Base-by-base conservation (phyloP, 441 rosid species). In the Croton laevigatus region DNA sequence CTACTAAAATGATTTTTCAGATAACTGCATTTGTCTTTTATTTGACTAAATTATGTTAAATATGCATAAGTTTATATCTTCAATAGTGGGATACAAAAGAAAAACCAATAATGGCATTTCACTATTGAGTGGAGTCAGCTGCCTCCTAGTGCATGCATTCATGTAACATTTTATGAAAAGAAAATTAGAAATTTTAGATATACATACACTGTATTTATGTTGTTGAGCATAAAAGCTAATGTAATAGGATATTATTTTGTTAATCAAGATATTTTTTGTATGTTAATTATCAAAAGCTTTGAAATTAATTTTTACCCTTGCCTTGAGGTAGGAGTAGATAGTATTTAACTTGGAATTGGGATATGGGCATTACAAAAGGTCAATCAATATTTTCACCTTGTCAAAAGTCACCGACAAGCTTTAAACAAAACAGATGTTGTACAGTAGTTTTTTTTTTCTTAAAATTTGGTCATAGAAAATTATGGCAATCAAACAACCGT, bases 401-500 rank as follows among this genome's bases (percentile, higher is more conserved):
- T 67, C 45, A 9, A 27, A 19, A 40, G 52, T 19, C 23, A 22
- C 63, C 36, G 62, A 60, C 57, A 61, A 59, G 4, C 32, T 27
- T n/a, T n/a, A n/a, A 62, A 17, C n/a, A 27, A 32, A 17, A 63
- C 68, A 40, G 37, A 16, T 58, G 37, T 64, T 51, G 22, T 38
- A 36, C 17, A 38, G 51, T 42, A 13, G 12, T 48, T n/a, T 60
- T 32, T 0, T 6, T 6, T 49, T 49, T 55, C 23, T 46, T 4
- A 59, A 55, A 36, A 51, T 19, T 51, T 34, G 36, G 49, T 53
- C 45, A 64, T 65, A 73, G 76, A 63, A 63, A 75, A 70, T 75
- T 53, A 36, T 64, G 65, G 65, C 81, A 78, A 83, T 74, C 79
- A 74, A 62, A 82, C 79, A 74, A 62, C 84, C 81, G 78, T 71